Evolutionary conservation across 345 rosid species (phyloP).

Genomic region (Trapa incisa): DNA sequence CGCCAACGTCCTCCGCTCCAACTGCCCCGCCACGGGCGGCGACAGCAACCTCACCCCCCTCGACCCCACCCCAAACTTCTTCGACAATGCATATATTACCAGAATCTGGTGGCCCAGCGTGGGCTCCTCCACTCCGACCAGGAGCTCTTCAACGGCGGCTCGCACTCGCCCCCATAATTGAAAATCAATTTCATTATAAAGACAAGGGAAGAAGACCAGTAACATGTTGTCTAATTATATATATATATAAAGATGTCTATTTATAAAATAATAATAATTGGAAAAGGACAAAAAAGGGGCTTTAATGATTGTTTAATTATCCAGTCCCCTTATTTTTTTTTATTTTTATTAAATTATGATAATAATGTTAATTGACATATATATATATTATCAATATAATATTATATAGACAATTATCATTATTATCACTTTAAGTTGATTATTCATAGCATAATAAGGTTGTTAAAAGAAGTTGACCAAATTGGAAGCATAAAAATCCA

Average conservation of each 20-base stretch:
- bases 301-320: not conserved
- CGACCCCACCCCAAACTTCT: conserved; percentile 18
- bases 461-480: too few species aligned
- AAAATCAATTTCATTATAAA: too few species aligned
- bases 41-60: conserved; percentile 22
- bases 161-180: conserved; percentile 1
- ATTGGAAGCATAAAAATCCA: too few species aligned
- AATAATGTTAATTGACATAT: too few species aligned
- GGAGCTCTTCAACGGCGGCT: conserved; percentile 26
- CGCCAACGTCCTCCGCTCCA: conserved; percentile 13
- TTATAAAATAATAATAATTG: not conserved
- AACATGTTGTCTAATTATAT: too few species aligned
- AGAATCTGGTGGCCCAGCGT: conserved; percentile 14
- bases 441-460: too few species aligned
- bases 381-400: too few species aligned
- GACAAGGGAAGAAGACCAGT: too few species aligned
- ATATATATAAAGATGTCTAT: too few species aligned
- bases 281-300: not conserved
- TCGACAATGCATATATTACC: conserved; percentile 26
- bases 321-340: not conserved
- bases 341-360: not conserved
- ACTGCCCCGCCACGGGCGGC: conserved; percentile 22
- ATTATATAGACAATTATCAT: too few species aligned
- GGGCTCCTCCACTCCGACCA: conserved; percentile 43
- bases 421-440: too few species aligned